Evolutionary conservation across 2,329 filamentous ascomycete genomes (phyloP).

Genomic region (Shiraia sp.): DNA sequence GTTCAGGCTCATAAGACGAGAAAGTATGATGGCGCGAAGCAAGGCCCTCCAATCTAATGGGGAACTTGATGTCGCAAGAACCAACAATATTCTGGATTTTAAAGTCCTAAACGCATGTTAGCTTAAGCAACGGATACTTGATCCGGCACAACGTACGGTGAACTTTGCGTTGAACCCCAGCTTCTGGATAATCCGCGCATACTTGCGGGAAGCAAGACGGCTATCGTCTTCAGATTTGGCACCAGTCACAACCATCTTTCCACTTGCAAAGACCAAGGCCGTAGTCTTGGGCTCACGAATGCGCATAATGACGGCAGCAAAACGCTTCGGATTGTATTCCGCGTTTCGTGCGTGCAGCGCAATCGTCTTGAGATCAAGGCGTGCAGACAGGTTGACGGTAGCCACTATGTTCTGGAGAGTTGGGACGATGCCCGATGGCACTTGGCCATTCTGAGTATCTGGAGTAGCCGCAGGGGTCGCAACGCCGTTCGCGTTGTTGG

Average conservation of each 20-base stretch:
- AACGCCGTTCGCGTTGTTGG: conserved; percentile 66
- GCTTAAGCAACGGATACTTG: conserved; percentile 13
- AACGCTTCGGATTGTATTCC: conserved; percentile 99
- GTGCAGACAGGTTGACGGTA: conserved; percentile 98
- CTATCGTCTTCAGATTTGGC: conserved; percentile 98
- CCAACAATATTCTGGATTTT: conserved; percentile 98
- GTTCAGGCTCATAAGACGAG: conserved; percentile 88
- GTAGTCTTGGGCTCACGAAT: conserved; percentile 99
- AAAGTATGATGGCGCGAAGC: conserved; percentile 98
- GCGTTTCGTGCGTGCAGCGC: conserved; percentile 97
- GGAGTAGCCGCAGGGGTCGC: conserved; percentile 91
- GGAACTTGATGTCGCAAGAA: conserved; percentile 99
- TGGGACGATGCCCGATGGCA: conserved; percentile 68
- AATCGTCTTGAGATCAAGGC: conserved; percentile 97
- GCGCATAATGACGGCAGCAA: conserved; percentile 98
- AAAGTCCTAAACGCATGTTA: conserved; percentile 65
- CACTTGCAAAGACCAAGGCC: conserved; percentile 94
- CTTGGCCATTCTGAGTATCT: conserved; percentile 66
- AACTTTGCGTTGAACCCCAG: conserved; percentile 99
- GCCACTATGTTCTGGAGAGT: conserved; percentile 80
- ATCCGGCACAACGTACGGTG: conserved; percentile 54
- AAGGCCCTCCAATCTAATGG: conserved; percentile 92
- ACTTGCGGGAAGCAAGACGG: conserved; percentile 95
- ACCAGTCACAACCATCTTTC: conserved; percentile 99
- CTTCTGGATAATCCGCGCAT: conserved; percentile 99